Evolutionary conservation across 2,329 filamentous ascomycete species (phyloP), one percentile per base, ranked within the genome.

Genomic region (Pyrenochaeta sp.): DNA sequence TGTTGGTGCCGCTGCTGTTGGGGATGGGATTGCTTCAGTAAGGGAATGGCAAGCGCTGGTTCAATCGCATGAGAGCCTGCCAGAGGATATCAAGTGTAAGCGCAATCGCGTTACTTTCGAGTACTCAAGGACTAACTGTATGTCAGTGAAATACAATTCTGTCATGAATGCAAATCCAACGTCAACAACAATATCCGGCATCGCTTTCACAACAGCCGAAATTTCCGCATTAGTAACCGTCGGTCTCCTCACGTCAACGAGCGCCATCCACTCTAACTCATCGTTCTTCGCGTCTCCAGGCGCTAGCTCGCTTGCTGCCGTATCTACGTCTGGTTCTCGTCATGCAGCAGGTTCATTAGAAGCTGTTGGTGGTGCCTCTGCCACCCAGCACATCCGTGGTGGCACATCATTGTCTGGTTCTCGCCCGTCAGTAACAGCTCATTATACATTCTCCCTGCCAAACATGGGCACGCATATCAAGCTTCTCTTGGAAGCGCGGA

Each of bases 341-440:
- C 88, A 89, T 24, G 86, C 89, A 5, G 89, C 90, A 0, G 91
- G 91, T 13, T 88, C 88, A 2, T 69, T 90, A 1, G 88, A 82
- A 6, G 89, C 90, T 1, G 86, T 92, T 0, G 91, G 91, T 1
- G 90, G 90, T 4, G 78, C 81, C n/a, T 85, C 86, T 22, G 89
- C 86, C 2, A 79, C 91, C 5, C 85, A 90, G n/a, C 69, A 83
- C 83, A 48, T 86, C 84, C 89, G 90, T 15, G 90, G 90, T 8
- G 90, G 89, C 2, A 81, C 83, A 52, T 81, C 65, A 2, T 50
- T 66, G 10, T 59, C 66, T 22, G 61, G 66, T 8, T 67, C 61
- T 7, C 64, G 64, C 5, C 46, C 62, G 2, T 45, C 59, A 1
- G 39, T 59, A 9, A 52, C 62, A 8, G 49, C 65, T 9, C 30